These are phyloP conservation scores for Yamadazyma dushanensis DNA, from an alignment of 1,139 yeast genomes.

Conservation along the genomic window DNA sequence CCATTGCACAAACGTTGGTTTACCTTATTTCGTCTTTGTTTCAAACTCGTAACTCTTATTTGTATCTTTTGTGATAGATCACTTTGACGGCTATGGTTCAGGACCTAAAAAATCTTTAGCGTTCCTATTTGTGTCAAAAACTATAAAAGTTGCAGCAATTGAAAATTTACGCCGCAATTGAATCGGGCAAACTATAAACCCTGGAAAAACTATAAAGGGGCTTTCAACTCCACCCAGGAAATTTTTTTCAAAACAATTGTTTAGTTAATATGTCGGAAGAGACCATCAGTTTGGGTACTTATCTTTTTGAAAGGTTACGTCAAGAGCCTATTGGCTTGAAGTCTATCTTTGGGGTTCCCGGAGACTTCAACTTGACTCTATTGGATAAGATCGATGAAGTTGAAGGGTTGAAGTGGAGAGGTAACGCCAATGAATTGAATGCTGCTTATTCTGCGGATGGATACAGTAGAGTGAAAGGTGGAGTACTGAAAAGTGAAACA, in stretches of 20 bases:
- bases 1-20: too few species aligned
- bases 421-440: slow-evolving; percentile 71
- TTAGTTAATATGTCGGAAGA: slow-evolving; percentile 11
- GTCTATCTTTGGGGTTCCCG: slow-evolving; percentile 78
- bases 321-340: slow-evolving; percentile 53
- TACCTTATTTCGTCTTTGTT: too few species aligned
- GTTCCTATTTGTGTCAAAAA: too few species aligned
- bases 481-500: slow-evolving; percentile 10
- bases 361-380: slow-evolving; percentile 71
- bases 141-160: slow-evolving; percentile 9
- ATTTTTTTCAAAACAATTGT: not conserved
- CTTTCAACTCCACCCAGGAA: not conserved
- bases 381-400: slow-evolving; percentile 67
- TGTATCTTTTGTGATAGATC: too few species aligned
- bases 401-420: slow-evolving; percentile 63
- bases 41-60: too few species aligned
- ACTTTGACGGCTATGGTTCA: too few species aligned
- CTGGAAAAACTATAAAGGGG: slow-evolving; percentile 4
- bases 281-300: slow-evolving; percentile 55
- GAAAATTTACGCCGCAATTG: not conserved
- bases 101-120: too few species aligned
- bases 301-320: slow-evolving; percentile 60
- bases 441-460: slow-evolving; percentile 76
- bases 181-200: not conserved
- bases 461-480: slow-evolving; percentile 58